phyloP scores from a whole-genome alignment of 139 green algal species.

The Chlamydomonas eustigma region DNA sequence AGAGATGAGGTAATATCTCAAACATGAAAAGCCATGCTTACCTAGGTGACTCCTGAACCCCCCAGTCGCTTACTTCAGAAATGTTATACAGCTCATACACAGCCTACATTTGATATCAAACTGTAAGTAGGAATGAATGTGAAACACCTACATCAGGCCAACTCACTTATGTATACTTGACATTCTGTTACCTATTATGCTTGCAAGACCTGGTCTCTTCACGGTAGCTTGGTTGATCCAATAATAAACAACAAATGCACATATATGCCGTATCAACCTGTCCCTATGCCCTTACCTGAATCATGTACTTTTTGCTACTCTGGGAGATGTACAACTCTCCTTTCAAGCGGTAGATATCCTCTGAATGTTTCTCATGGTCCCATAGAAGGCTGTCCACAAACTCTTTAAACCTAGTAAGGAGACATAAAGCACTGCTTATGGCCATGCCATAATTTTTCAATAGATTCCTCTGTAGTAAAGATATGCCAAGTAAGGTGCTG shows the following conservation, averaged over 20 bases:
- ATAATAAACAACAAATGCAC: too few relatives aligned
- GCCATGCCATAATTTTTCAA: neutral
- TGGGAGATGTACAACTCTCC: neutral
- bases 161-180: neutral
- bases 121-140: neutral
- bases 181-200: neutral
- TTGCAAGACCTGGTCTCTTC: neutral
- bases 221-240: too few relatives aligned
- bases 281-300: constrained; percentile 5
- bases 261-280: too few relatives aligned
- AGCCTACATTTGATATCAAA: neutral
- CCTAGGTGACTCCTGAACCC: neutral
- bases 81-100: constrained; percentile 13
- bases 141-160: constrained; percentile 29
- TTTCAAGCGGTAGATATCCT: constrained; percentile 64
- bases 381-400: constrained; percentile 57
- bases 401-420: constrained; percentile 15
- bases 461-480: neutral
- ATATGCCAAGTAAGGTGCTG: neutral
- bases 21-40: too few relatives aligned
- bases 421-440: neutral
- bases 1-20: too few relatives aligned
- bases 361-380: constrained; percentile 37
- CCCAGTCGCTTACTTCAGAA: neutral
- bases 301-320: constrained; percentile 6